Conservation (phyloP, 2,329 filamentous ascomycete species). For the Cryphonectria nitschkei region DNA sequence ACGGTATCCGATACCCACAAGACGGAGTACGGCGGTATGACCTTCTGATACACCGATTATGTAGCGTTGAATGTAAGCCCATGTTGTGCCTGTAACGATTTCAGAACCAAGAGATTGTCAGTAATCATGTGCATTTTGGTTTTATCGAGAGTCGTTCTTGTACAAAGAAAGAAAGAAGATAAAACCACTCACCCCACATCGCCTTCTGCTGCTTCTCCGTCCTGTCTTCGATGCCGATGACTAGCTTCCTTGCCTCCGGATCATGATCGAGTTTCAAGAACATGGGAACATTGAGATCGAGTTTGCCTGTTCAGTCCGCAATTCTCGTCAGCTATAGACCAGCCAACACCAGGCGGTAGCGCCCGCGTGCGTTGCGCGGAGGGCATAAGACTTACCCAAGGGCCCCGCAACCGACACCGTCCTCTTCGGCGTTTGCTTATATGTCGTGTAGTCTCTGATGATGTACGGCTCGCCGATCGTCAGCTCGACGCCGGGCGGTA, state of each 20-base stretch:
- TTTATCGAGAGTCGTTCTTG: background rate
- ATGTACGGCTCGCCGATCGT: constrained; percentile 65
- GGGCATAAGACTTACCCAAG: constrained; percentile 59
- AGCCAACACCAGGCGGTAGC: constrained; percentile 25
- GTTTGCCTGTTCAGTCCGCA: constrained; percentile 58
- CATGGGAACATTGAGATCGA: constrained; percentile 77
- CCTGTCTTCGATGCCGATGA: constrained; percentile 71
- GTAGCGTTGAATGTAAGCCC: constrained; percentile 87
- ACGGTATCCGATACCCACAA: constrained; percentile 95
- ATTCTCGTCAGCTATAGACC: constrained; percentile 23
- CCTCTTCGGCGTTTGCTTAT: constrained; percentile 64
- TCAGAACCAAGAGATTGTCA: constrained; percentile 30
- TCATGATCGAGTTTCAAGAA: constrained; percentile 78
- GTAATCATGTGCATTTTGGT: constrained; percentile 13
- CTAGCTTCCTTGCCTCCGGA: constrained; percentile 62
- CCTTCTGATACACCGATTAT: constrained; percentile 95
- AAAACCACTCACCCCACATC: constrained; percentile 80
- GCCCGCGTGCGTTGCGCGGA: constrained; percentile 9
- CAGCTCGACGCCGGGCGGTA: constrained; percentile 84
- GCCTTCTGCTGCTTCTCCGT: constrained; percentile 76
- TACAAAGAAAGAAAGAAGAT: background rate
- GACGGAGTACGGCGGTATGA: constrained; percentile 87
- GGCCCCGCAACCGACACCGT: constrained; percentile 80
- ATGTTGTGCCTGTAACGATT: constrained; percentile 71
- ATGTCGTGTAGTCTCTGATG: constrained; percentile 60